These are phyloP conservation scores for Trypanosomatidae sp. DNA, from an alignment of 208 protist species.

Conservation along the genomic window DNA sequence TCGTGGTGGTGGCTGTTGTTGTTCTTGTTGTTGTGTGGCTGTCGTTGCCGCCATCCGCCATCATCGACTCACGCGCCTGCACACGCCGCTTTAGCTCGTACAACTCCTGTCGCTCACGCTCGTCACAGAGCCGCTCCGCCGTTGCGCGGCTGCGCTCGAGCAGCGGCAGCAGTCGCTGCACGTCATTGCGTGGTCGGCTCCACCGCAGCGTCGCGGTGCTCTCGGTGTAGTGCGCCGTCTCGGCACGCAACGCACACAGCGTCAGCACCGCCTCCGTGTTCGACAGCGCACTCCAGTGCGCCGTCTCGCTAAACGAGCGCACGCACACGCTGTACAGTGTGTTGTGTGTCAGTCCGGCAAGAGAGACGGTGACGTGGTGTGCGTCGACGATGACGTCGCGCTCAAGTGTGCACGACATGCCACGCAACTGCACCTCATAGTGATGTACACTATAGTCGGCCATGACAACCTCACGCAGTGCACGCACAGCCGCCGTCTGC, in stretches of 20 bases:
- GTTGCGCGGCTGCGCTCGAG: constrained; percentile 27
- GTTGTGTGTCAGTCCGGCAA: constrained; percentile 59
- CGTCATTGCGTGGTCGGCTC: constrained; percentile 27
- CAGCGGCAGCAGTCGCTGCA: constrained; percentile 23
- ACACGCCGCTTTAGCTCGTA: constrained; percentile 69
- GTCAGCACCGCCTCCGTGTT: constrained; percentile 73
- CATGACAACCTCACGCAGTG: constrained; percentile 28
- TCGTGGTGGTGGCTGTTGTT: background rate
- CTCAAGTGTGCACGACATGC: constrained; percentile 40
- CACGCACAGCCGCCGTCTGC: background rate
- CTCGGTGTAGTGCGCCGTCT: constrained; percentile 60
- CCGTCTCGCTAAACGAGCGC: constrained; percentile 55
- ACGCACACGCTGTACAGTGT: constrained; percentile 73
- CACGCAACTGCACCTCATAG: constrained; percentile 66
- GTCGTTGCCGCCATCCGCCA: too few species aligned
- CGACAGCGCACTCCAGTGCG: constrained; percentile 77
- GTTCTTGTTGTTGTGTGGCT: background rate
- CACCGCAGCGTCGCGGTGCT: constrained; percentile 46
- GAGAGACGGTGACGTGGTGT: constrained; percentile 22
- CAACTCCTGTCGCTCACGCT: constrained; percentile 64
- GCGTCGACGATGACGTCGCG: constrained; percentile 31
- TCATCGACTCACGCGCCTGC: constrained; percentile 66
- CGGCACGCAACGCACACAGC: constrained; percentile 36
- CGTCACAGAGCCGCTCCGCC: constrained; percentile 52
- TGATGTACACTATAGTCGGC: constrained; percentile 59